Percentiles rank a stretch among this genome's conserved stretches.
Conservation (phyloP, 352 stramenopile species). For the Hyaloperonospora brassicae region DNA sequence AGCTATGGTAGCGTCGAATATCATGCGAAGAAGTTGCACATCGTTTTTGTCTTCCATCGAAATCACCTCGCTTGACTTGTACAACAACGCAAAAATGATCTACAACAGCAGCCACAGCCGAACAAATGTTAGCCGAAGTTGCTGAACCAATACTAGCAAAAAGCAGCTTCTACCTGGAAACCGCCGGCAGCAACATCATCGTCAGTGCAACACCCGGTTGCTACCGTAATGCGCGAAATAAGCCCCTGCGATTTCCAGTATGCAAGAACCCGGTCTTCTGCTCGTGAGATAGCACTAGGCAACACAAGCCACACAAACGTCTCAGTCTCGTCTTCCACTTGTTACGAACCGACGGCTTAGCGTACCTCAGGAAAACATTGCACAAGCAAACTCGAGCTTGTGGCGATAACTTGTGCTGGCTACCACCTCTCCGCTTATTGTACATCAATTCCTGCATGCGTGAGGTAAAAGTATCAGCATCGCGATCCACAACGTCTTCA, state of each 20-base stretch:
- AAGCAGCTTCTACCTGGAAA: constrained; percentile 23
- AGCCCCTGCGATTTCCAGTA: constrained; percentile 23
- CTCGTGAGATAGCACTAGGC: constrained; percentile 25
- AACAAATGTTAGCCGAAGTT: constrained; percentile 3
- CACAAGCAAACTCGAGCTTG: constrained; percentile 59
- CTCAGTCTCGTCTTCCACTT: background rate
- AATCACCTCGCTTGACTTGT: constrained; percentile 26
- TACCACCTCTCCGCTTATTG: constrained; percentile 12
- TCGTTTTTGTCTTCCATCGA: constrained; percentile 16
- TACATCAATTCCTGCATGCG: constrained; percentile 12
- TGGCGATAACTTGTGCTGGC: constrained; percentile 13
- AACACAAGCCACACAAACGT: background rate
- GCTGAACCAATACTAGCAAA: background rate
- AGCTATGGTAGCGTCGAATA: constrained; percentile 21
- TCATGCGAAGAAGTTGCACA: constrained; percentile 18
- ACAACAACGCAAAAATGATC: constrained; percentile 46
- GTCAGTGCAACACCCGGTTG: constrained; percentile 16
- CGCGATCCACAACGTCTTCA: background rate
- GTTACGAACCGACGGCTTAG: background rate
- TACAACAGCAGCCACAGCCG: constrained; percentile 8
- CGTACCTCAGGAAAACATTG: constrained; percentile 57
- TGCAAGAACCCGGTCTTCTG: constrained; percentile 14
- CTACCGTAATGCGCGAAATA: constrained; percentile 14
- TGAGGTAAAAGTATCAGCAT: constrained; percentile 7
- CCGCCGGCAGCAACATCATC: constrained; percentile 21